Evolutionary conservation across 1,284 basidiomycete species (phyloP), one percentile per base, ranked within the genome.

Genomic region (Fomitopsis schrenkii): DNA sequence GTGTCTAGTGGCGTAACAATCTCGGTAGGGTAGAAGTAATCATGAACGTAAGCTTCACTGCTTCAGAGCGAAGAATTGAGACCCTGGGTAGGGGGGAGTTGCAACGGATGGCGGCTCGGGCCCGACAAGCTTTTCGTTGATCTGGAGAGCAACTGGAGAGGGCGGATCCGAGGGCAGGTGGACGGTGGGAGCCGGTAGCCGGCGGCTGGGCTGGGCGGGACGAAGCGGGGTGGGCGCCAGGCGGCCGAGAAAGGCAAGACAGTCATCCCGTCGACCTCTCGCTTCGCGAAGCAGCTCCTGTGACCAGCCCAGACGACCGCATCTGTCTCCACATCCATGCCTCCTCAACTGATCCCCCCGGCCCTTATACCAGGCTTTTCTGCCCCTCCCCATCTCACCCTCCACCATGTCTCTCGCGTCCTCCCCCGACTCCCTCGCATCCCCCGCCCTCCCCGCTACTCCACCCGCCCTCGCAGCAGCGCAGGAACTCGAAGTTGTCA

Each of bases 371-470:
- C 44, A 8, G 30, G 1, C 57, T 22, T 30, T 36, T 17, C 46
- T 17, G 19, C 30, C 30, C 17, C n/a, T 28, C 10, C 57, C 26
- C 9, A 12, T 33, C 52, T 22, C n/a, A 54, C 33, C 58, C 22
- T 26, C 48, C 52, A 50, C 54, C 53, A 60, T 60, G 59, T 56
- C 58, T 50, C 52, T 46, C 58, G 44, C 44, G 14, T 54, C 58
- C 56, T 46, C 56, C 6, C 56, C 56, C 42, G 30, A 38, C 6
- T 46, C 56, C 42, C 42, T 35, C n/a, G 10, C 60, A 8, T 66
- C 64, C 36, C 63, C 64, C 60, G 57, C 41, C 26, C 66, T 63
- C 54, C 55, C 64, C 58, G 30, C 61, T 38, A 58, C 64, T 33
- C 61, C 63, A n/a, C 46, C 42, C 17, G 48, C 48, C 2, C 9